Base-by-base conservation (phyloP, 2,329 filamentous ascomycete genomes). In the Aureobasidium sp. region DNA sequence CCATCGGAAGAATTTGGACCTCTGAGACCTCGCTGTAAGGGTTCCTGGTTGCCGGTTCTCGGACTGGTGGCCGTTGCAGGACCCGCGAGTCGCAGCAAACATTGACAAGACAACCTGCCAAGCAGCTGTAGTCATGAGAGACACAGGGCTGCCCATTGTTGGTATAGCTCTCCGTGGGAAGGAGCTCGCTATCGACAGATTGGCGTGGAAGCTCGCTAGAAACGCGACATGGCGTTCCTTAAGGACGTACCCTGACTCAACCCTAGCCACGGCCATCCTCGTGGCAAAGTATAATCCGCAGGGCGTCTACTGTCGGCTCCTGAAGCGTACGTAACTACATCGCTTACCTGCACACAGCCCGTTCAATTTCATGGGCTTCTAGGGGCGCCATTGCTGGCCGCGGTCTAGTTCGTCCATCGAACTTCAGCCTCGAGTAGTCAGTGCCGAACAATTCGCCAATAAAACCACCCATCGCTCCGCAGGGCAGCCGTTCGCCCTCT, bases 231-330 rank as follows among this genome's bases (percentile, higher is more conserved):
- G 36, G 53, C 53, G 41, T 29, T 45, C 16, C 10, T 15, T 30
- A 42, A 39, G 50, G 27, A 29, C 21, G 39, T 57, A 34, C 53
- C 41, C 41, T 57, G 53, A 57, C 41, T 57, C 30, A 6, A 37
- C 41, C 7, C 5, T 15, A 37, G 54, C 54, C 54, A 48, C 21
- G 42, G 10, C 15, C 34, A 21, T n/a, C 42, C 54, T 59, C 54
- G 54, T 59, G 54, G 42, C 42, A 59, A 48, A 59, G 42, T 25
- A 37, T 39, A 59, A 59, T 48, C 32, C 54, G n/a, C 44, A 34
- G 25, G 29, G 25, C 42, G 42, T 42, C 21, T 39, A 30, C 10
- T 37, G 32, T 44, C 44, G 42, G 54, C 54, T 48, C 21, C 32
- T 21, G 6, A 39, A 59, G 25, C 44, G 34, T 59, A 37, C 42